Evolutionary conservation across 306 rosid species (phyloP), one percentile per base, ranked within the genome.

Genomic region (Leucaena leucocephala): DNA sequence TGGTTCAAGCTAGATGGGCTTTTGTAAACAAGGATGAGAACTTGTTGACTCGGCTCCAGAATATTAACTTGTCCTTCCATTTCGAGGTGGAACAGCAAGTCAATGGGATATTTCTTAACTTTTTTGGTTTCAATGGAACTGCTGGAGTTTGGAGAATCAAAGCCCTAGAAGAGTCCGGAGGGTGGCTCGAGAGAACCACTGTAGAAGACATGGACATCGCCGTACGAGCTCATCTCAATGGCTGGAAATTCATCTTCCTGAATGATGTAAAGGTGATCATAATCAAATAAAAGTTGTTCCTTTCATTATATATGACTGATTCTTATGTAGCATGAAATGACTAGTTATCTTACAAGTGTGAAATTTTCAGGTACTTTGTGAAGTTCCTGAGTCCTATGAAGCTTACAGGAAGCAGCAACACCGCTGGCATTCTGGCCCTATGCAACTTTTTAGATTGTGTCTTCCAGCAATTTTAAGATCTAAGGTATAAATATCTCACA

Each of bases 341-440:
- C 65, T 75, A 58, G 40, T 59, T 66, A 40, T 71, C 67, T 12
- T 33, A 13, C 40, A 61, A 12, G 21, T 58, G 33, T 68, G 72
- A 61, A 72, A 48, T 83, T 69, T 67, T 79, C 86, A 94, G 98
- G 98, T 94, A 46, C 88, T 87, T 33, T 94, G 98, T 74, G 98
- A 94, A 91, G 89, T 94, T 86, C 98, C 98, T 0, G 98, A 94
- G 82, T 94, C 98, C 27, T 94, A 94, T 66, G 98, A 94, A 88
- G 98, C 98, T 77, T 92, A 92, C 45, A 86, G 90, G 89, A 94
- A 92, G 88, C 98, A 94, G 88, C 98, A 94, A 81, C 98, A 94
- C 87, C 94, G 97, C 52, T 94, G 98, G 98, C 98, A 94, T 88
- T 92, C 98, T 15, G 98, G 98, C 84, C 98, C 98, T 33, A 94